A percentile compares a stretch with the other conserved stretches of the same genome.
phyloP scores from a whole-genome alignment of 768 basidiomycete genomes.

The Leucogyrophana mollusca region DNA sequence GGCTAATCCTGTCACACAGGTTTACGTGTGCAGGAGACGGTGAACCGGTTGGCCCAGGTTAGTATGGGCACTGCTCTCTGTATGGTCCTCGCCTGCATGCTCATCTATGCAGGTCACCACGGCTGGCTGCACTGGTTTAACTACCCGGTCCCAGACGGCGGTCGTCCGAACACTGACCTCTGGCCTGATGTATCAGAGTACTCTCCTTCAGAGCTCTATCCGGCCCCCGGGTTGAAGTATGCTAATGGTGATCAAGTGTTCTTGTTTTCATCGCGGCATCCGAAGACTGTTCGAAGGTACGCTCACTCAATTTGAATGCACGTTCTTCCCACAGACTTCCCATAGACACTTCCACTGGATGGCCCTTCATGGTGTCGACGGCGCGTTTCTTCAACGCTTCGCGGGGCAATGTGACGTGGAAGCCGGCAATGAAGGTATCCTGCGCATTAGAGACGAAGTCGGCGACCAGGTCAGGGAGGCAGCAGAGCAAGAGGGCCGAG shows the following conservation, averaged over 20 bases:
- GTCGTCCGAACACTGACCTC: slow-evolving; percentile 69
- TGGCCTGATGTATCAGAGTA: slow-evolving; percentile 81
- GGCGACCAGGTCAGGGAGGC: slow-evolving; percentile 70
- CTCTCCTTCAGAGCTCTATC: slow-evolving; percentile 66
- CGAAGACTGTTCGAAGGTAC: slow-evolving; percentile 66
- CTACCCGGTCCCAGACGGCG: slow-evolving; percentile 64
- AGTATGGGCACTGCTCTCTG: background rate
- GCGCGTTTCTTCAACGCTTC: slow-evolving; percentile 81
- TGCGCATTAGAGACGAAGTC: slow-evolving; percentile 69
- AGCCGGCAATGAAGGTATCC: slow-evolving; percentile 53
- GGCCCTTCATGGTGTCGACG: slow-evolving; percentile 78
- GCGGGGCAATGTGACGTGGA: slow-evolving; percentile 62
- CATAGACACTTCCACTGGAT: slow-evolving; percentile 78
- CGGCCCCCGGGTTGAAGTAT: slow-evolving; percentile 63
- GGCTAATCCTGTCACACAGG: slow-evolving; percentile 37
- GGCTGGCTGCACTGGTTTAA: slow-evolving; percentile 89
- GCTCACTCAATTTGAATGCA: slow-evolving; percentile 9
- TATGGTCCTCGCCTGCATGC: background rate
- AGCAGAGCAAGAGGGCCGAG: slow-evolving; percentile 77
- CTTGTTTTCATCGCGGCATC: slow-evolving; percentile 77
- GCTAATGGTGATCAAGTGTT: slow-evolving; percentile 57
- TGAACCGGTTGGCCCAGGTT: slow-evolving; percentile 63
- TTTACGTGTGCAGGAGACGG: slow-evolving; percentile 74
- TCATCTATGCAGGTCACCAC: slow-evolving; percentile 52
- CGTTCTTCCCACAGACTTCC: slow-evolving; percentile 1